Percentiles rank a stretch among this genome's conserved stretches.
Evolutionary conservation across 2,329 filamentous ascomycete genomes (phyloP).

Genomic region (Triangularia verruculosa): DNA sequence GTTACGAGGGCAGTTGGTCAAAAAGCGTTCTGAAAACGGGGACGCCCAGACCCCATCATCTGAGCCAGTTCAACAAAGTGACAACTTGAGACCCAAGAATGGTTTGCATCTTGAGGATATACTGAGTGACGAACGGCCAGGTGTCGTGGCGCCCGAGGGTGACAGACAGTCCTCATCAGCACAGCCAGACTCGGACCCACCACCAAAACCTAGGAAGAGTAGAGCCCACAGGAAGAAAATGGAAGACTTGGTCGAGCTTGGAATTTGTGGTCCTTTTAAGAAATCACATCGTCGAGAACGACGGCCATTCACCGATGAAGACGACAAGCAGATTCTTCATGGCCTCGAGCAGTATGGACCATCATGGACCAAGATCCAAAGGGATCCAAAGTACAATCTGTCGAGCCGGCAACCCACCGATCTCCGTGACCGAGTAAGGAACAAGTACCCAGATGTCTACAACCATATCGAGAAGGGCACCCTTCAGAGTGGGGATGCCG

Average conservation of each 20-base stretch:
- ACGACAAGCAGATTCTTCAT: conserved; percentile 60
- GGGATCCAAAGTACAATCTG: conserved; percentile 57
- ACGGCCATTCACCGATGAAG: conserved; percentile 59
- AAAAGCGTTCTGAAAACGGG: conserved; percentile 28
- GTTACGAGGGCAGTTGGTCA: conserved; percentile 44
- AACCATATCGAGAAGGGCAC: conserved; percentile 54
- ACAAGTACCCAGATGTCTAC: conserved; percentile 61
- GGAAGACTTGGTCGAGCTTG: conserved; percentile 47
- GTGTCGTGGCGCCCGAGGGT: conserved; percentile 18
- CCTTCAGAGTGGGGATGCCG: conserved; percentile 44
- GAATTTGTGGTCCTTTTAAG: conserved; percentile 61
- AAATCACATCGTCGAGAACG: conserved; percentile 59
- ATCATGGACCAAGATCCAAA: conserved; percentile 64
- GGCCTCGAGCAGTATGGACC: conserved; percentile 60
- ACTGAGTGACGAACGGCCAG: conserved; percentile 41
- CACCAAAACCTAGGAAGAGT: conserved; percentile 35
- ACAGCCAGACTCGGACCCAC: conserved; percentile 21
- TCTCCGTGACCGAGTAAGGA: conserved; percentile 60
- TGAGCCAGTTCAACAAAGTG: conserved; percentile 17
- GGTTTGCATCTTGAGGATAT: conserved; percentile 55
- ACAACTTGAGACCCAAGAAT: conserved; percentile 43
- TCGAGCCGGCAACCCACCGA: conserved; percentile 60
- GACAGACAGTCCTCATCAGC: conserved; percentile 16
- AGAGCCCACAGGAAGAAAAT: conserved; percentile 44
- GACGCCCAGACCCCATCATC: conserved; percentile 12